Conservation (phyloP, 176 grass and related monocot species). For the Carex littledalei region DNA sequence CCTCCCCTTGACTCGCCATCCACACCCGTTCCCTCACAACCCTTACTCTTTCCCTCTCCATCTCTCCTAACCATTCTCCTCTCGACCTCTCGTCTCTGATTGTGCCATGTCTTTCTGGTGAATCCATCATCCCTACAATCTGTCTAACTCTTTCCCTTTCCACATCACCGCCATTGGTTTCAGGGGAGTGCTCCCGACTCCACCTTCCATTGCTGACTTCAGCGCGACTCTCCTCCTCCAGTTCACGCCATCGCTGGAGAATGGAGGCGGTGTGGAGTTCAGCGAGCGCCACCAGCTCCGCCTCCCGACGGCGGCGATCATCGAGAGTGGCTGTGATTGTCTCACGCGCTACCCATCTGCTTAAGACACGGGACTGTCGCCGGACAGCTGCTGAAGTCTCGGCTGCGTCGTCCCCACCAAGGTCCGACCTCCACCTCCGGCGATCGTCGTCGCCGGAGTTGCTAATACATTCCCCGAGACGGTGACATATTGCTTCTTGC, state of each 20-base stretch:
- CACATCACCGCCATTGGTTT: slow-evolving; percentile 13
- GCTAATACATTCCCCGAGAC: background rate
- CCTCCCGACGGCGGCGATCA: slow-evolving; percentile 72
- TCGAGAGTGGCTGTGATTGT: slow-evolving; percentile 60
- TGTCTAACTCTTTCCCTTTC: slow-evolving; percentile 43
- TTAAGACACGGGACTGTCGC: slow-evolving; percentile 44
- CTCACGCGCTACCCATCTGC: slow-evolving; percentile 61
- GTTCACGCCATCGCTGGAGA: slow-evolving; percentile 64
- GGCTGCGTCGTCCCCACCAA: background rate
- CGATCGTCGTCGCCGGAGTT: slow-evolving; percentile 21
- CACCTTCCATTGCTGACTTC: slow-evolving; percentile 5
- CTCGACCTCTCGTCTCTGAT: background rate
- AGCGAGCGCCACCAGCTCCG: slow-evolving; percentile 79
- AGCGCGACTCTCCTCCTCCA: slow-evolving; percentile 33
- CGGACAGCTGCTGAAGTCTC: slow-evolving; percentile 42
- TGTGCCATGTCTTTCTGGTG: background rate
- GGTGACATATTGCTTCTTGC: background rate
- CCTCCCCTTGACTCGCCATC: slow-evolving; percentile 35
- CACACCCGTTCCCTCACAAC: slow-evolving; percentile 49
- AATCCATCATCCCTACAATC: slow-evolving; percentile 69
- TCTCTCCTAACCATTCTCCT: slow-evolving; percentile 53
- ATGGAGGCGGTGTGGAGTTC: slow-evolving; percentile 90
- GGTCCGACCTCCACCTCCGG: slow-evolving; percentile 15
- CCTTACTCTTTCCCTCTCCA: slow-evolving; percentile 59
- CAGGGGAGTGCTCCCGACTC: slow-evolving; percentile 33